Base-by-base conservation (phyloP, 202 grass and related monocot genomes). In the Alloteropsis angusta region DNA sequence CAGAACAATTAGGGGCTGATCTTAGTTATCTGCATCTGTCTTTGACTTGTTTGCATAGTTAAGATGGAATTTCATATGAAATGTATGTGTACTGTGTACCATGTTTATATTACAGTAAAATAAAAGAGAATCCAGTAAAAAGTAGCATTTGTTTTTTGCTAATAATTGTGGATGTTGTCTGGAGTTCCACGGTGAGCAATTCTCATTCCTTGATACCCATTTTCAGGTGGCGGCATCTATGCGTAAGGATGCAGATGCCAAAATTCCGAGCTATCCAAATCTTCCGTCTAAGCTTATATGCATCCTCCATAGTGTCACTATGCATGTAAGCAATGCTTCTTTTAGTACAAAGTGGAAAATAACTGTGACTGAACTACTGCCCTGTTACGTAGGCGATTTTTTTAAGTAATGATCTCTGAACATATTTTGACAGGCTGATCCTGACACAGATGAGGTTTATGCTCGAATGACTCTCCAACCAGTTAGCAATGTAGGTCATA, bases 141-240 rank as follows among this genome's bases (percentile, higher is more conserved):
- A 32, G 6, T n/a, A n/a, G 4, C 19, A 45, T 15, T 70, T 75
- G 61, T 74, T 47, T 70, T 80, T 75, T 80, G 18, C 52, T 74
- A 44, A 45, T 68, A 46, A 41, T 76, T 62, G 49, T 71, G 70
- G 22, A 71, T 80, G 19, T 67, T 61, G 22, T 18, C 13, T 72
- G 58, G 56, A 76, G 17, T 84, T 80, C 19, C 47, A 81, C 42
- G 39, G 21, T 14, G 4, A 67, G 60, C 36, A 46, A 36, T 53
- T 67, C 14, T 74, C 32, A 83, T 79, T 76, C 83, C 66, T 85
- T 69, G 53, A 85, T 81, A 7, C 69, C 62, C 47, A 66, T 72
- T 80, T 86, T 84, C 93, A 96, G 93, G 87, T 96, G 22, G 93
- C 93, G 68, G 90, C 93, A 86, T 96, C 93, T 47, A 92, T 96